phyloP scores from a whole-genome alignment of 176 grass and related monocot genomes.

The Thinopyrum elongatum region DNA sequence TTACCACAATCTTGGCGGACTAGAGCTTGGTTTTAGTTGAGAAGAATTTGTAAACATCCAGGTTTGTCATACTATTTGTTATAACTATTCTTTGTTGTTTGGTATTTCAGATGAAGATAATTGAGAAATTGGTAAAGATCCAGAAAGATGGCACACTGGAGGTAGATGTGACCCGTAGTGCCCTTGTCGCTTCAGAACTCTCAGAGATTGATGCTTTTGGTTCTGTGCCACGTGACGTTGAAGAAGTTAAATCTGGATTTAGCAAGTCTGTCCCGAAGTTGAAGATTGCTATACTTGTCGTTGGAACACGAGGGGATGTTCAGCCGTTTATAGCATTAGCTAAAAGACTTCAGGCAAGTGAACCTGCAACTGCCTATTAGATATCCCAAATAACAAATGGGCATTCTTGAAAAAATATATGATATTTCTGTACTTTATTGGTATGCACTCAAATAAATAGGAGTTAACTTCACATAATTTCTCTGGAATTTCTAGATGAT shows the following conservation, averaged over 20 bases:
- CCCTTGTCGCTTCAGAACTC: slow-evolving; percentile 77
- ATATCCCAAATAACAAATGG: background rate
- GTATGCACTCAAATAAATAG: background rate
- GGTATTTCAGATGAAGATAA: slow-evolving; percentile 74
- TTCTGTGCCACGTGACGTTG: slow-evolving; percentile 33
- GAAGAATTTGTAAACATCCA: slow-evolving; percentile 8
- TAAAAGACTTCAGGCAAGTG: slow-evolving; percentile 85
- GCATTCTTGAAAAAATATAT: background rate
- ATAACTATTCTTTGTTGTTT: slow-evolving; percentile 25
- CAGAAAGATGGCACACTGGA: slow-evolving; percentile 87
- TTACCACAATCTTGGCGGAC: background rate
- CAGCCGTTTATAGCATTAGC: slow-evolving; percentile 99
- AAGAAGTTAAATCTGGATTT: slow-evolving; percentile 36
- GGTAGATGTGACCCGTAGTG: slow-evolving; percentile 63
- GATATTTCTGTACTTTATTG: background rate
- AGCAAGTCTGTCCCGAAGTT: slow-evolving; percentile 88
- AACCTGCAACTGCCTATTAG: slow-evolving; percentile 28
- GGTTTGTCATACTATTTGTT: slow-evolving; percentile 1
- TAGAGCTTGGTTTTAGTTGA: background rate
- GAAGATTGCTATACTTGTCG: slow-evolving; percentile 95
- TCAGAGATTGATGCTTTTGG: slow-evolving; percentile 84
- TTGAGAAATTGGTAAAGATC: slow-evolving; percentile 79
- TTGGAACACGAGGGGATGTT: slow-evolving; percentile 97
- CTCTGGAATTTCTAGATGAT: slow-evolving; percentile 4
- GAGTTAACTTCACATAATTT: background rate